Evolutionary conservation across 2,329 filamentous ascomycete genomes (phyloP).

Genomic region (Pseudocercospora fijiensis): DNA sequence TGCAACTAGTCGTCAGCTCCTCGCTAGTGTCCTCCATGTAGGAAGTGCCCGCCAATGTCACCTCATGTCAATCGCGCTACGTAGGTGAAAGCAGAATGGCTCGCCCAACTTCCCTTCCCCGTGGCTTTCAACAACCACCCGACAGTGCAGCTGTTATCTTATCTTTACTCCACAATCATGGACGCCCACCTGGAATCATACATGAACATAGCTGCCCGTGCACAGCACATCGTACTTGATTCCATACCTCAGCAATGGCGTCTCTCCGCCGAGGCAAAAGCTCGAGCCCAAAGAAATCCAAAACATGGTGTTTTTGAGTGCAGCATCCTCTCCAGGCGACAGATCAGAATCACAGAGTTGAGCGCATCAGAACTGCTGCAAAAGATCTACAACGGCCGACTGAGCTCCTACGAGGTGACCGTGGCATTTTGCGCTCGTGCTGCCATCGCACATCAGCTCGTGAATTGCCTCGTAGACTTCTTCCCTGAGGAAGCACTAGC

Average conservation of each 20-base stretch:
- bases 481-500: slow-evolving; percentile 10
- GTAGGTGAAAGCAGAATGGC: not conserved
- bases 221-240: not conserved
- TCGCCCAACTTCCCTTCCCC: not conserved
- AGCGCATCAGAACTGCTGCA: slow-evolving; percentile 6
- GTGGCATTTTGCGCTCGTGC: slow-evolving; percentile 11
- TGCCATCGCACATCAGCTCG: slow-evolving; percentile 11
- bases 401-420: slow-evolving; percentile 4
- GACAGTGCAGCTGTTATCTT: not conserved
- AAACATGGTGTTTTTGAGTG: not conserved
- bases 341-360: slow-evolving; percentile 1
- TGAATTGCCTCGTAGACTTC: slow-evolving; percentile 14
- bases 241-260: slow-evolving; percentile 4
- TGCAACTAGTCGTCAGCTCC: not conserved
- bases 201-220: slow-evolving; percentile 3
- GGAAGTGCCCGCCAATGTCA: not conserved
- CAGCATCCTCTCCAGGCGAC: not conserved
- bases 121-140: not conserved
- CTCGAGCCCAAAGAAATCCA: not conserved
- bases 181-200: slow-evolving; percentile 3
- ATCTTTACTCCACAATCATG: not conserved
- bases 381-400: slow-evolving; percentile 1
- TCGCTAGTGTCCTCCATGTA: not conserved
- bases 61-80: not conserved
- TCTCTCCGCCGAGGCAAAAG: not conserved